These are phyloP conservation scores for Prunus mongolica DNA, from an alignment of 306 rosid genomes.

Conservation along the genomic window DNA sequence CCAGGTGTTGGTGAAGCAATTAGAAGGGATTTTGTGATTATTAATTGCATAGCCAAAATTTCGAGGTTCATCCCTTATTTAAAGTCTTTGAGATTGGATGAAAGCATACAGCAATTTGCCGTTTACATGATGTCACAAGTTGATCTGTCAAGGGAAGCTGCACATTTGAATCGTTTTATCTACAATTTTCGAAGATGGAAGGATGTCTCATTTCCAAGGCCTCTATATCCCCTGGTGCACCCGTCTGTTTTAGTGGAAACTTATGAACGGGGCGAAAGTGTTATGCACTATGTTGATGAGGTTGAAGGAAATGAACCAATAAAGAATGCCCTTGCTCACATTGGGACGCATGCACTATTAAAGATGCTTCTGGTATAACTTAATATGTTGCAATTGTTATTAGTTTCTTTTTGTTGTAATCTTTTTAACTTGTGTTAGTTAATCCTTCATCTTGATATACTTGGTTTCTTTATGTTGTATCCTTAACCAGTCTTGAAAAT, in stretches of 20 bases:
- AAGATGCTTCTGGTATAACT: conserved; percentile 77
- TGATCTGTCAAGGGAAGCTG: conserved; percentile 84
- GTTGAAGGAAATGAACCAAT: conserved; percentile 58
- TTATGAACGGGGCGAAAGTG: conserved; percentile 70
- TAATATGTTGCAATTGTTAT: not conserved
- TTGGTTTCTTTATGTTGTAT: not conserved
- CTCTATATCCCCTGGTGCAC: conserved; percentile 75
- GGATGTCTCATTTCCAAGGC: conserved; percentile 77
- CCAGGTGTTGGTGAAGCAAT: conserved; percentile 81
- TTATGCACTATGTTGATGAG: conserved; percentile 55
- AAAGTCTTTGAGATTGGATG: conserved; percentile 70
- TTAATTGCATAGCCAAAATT: conserved; percentile 51
- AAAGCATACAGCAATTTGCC: conserved; percentile 67
- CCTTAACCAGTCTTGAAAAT: not conserved
- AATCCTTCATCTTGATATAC: not conserved
- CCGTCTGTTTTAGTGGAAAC: conserved; percentile 84
- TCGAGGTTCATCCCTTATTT: conserved; percentile 49
- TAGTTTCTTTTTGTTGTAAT: conserved; percentile 3
- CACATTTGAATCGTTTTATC: conserved; percentile 67
- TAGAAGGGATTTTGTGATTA: conserved; percentile 65
- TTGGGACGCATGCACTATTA: conserved; percentile 67
- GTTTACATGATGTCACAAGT: conserved; percentile 78
- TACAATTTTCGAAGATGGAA: conserved; percentile 66
- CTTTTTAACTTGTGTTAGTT: not conserved
- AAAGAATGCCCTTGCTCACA: conserved; percentile 70